phyloP scores from a whole-genome alignment of 139 green algal genomes.

The Pleodorina starrii region DNA sequence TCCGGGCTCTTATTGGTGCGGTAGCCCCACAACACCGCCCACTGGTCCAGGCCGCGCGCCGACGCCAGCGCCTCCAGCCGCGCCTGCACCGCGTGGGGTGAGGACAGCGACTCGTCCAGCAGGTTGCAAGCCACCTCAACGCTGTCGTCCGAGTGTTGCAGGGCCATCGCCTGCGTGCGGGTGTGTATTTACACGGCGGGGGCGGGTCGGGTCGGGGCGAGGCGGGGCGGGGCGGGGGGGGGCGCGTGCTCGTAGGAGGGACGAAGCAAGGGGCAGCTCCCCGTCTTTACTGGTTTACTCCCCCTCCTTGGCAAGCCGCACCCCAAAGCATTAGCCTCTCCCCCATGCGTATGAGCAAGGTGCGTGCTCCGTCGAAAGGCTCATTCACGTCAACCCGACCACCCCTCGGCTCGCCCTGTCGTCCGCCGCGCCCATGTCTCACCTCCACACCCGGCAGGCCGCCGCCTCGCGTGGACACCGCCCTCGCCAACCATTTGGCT shows the following conservation, averaged over 20 bases:
- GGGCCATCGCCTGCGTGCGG: constrained; percentile 77
- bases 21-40: constrained; percentile 30
- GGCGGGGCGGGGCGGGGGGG: too few species aligned
- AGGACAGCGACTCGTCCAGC: constrained; percentile 55
- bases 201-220: too few species aligned
- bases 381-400: too few species aligned
- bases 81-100: neutral
- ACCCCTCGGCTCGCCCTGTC: too few species aligned
- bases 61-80: neutral
- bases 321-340: too few species aligned
- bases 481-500: constrained; percentile 64
- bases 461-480: constrained; percentile 77
- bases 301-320: too few species aligned
- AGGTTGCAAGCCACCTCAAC: constrained; percentile 90
- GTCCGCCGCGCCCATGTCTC: too few species aligned
- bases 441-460: constrained; percentile 78
- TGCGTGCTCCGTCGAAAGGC: too few species aligned
- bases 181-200: neutral
- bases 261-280: too few species aligned
- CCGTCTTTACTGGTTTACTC: too few species aligned
- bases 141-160: constrained; percentile 68
- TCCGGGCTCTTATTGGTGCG: constrained; percentile 14
- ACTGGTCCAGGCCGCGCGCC: neutral
- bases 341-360: too few species aligned
- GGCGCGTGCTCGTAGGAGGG: too few species aligned